These are phyloP conservation scores for Carex myosuroides DNA, from an alignment of 176 grass and related monocot genomes.

Conservation along the genomic window DNA sequence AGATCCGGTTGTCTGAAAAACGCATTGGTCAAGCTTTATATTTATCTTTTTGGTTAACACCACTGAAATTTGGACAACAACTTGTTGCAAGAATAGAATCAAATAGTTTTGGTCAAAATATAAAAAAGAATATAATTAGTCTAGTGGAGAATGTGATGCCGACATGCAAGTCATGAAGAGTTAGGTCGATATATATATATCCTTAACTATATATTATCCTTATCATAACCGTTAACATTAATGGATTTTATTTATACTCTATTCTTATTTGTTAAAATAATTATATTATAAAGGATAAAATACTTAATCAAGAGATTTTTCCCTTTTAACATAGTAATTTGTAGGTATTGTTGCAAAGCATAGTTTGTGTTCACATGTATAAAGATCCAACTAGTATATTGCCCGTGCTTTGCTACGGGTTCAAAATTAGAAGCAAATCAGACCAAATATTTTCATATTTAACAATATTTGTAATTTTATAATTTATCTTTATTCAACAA, in stretches of 20 bases:
- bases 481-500: too few relatives aligned
- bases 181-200: too few relatives aligned
- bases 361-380: neutral
- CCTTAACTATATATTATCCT: too few relatives aligned
- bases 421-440: too few relatives aligned
- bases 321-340: neutral
- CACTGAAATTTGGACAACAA: conserved; percentile 19
- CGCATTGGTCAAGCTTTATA: neutral
- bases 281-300: too few relatives aligned
- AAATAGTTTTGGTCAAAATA: neutral
- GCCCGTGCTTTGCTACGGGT: too few relatives aligned
- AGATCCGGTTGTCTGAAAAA: neutral
- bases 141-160: conserved; percentile 12
- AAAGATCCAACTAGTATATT: too few relatives aligned
- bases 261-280: too few relatives aligned
- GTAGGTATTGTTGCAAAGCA: neutral
- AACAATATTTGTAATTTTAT: too few relatives aligned
- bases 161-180: neutral
- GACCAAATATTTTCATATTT: too few relatives aligned
- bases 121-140: neutral
- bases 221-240: neutral
- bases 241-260: too few relatives aligned
- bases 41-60: neutral
- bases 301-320: too few relatives aligned
- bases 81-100: neutral